Percentiles rank a stretch among this genome's conserved stretches.
phyloP scores from a whole-genome alignment of 345 rosid species.

The Hibiscus mutabilis region DNA sequence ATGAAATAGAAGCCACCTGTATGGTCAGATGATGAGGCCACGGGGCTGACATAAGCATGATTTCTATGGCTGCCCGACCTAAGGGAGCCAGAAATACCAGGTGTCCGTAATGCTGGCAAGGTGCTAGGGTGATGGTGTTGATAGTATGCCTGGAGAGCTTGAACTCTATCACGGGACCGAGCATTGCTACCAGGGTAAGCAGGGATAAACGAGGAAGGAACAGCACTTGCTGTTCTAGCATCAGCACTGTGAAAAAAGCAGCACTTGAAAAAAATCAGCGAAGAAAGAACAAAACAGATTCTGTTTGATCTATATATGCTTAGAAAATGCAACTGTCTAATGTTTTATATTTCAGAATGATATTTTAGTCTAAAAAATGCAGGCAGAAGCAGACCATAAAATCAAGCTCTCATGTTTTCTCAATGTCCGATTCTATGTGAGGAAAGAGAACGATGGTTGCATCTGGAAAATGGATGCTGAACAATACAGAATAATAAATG shows the following conservation, averaged over 20 bases:
- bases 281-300: neutral
- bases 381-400: neutral
- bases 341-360: neutral
- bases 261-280: neutral
- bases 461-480: neutral
- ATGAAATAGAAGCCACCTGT: slow-evolving; percentile 58
- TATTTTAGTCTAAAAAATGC: neutral
- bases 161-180: slow-evolving; percentile 76
- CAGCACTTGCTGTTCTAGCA: slow-evolving; percentile 67
- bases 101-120: slow-evolving; percentile 45
- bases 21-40: slow-evolving; percentile 68
- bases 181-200: slow-evolving; percentile 91
- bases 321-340: neutral
- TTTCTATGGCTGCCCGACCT: slow-evolving; percentile 50
- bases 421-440: neutral
- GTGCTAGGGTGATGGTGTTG: slow-evolving; percentile 58
- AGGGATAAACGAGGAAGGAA: slow-evolving; percentile 52
- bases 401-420: neutral
- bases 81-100: slow-evolving; percentile 38
- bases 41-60: slow-evolving; percentile 42
- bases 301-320: neutral
- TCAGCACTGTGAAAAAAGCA: slow-evolving; percentile 35
- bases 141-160: slow-evolving; percentile 90
- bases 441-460: neutral
- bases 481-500: neutral